These are phyloP conservation scores for Syzygium grande DNA, from an alignment of 345 rosid genomes.

Conservation along the genomic window DNA sequence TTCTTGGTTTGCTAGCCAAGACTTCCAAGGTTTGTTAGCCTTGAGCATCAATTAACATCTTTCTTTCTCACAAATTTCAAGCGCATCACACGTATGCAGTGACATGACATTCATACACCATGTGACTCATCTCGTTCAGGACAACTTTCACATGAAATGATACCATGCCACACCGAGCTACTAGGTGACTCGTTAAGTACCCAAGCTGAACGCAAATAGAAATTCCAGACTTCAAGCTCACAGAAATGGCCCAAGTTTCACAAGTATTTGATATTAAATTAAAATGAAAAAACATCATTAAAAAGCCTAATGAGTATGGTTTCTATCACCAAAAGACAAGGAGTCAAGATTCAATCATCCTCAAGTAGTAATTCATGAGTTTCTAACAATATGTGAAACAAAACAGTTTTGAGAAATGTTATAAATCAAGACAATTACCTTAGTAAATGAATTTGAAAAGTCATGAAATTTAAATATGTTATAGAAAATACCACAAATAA, in stretches of 20 bases:
- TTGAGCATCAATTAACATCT: not conserved
- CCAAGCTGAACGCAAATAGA: not conserved
- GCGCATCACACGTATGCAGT: not conserved
- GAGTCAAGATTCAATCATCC: not conserved
- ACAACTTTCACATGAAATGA: accelerated
- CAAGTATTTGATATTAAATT: not conserved
- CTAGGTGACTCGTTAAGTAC: no score
- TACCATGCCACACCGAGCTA: no score
- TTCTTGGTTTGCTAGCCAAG: not conserved
- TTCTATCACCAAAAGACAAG: not conserved
- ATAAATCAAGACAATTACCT: no score
- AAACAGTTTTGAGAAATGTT: no score
- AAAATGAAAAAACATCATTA: not conserved
- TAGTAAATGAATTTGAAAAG: no score
- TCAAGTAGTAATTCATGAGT: not conserved
- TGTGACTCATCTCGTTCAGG: not conserved
- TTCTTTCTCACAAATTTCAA: not conserved
- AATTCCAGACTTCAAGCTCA: not conserved
- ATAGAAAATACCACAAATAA: no score
- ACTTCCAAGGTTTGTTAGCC: not conserved
- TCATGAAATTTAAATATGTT: no score
- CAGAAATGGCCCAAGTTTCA: not conserved
- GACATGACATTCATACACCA: not conserved
- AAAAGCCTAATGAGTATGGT: not conserved
- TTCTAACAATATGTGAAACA: not conserved